Base-by-base conservation (phyloP, 352 stramenopile species). In the Phytophthora multivora region DNA sequence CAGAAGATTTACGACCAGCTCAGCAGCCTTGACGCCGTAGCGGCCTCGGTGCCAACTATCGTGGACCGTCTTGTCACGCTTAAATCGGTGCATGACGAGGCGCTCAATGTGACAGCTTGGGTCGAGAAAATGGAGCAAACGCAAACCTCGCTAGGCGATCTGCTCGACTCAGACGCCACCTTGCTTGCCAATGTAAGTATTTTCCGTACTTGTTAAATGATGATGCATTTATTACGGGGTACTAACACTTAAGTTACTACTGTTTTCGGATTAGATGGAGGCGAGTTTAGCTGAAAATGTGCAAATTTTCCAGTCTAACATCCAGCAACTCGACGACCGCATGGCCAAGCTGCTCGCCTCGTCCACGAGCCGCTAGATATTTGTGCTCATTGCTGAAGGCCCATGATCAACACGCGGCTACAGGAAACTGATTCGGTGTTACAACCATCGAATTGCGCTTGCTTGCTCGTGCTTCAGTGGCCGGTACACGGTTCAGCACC, bases 231-330 rank as follows among this genome's bases (percentile, higher is more conserved):
- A 46, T 55, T 56, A 38, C 3, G 46, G 7, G 30, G n/a, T 43
- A 50, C 45, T 59, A 10, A 52, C 30, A 42, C 8, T 40, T 16
- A n/a, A n/a, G n/a, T n/a, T n/a, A 57, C 16, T 66, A 33, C 59
- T 69, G 42, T 4, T 49, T 30, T 36, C 19, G 35, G 39, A 39
- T 16, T 54, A 95, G 86, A 85, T 95, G 69, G 83, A 95, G 59
- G 56, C 75, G 26, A 93, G 83, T 40, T 74, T 95, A 45, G 71
- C 74, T 35, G 73, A 80, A 30, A 95, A 95, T 69, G 67, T 91
- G 25, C 65, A 86, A 53, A 74, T 91, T 49, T 95, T 95, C 61
- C 74, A 93, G 40, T 63, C 69, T 15, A 95, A 95, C 60, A 83
- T 93, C 43, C 69, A 91, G 69, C 63, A 75, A 48, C 74, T 95